Percentiles rank a stretch among this genome's conserved stretches.
Conservation (phyloP, 2,329 filamentous ascomycete species). For the Aspergillus persii region DNA sequence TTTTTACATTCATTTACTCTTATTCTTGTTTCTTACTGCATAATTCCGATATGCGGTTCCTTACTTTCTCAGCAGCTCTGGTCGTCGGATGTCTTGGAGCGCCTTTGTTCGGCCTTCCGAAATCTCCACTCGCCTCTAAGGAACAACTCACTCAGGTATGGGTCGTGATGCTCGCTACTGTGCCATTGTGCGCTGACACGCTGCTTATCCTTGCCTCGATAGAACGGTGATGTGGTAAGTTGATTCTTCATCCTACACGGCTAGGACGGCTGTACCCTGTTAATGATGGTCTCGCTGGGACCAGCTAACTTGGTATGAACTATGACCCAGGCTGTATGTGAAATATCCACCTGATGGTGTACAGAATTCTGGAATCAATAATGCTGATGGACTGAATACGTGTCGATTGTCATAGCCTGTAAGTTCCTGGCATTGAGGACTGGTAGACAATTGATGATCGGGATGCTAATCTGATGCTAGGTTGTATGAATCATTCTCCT, state of each 20-base stretch:
- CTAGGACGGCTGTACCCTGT: background rate
- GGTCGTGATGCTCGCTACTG: background rate
- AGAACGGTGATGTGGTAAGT: constrained; percentile 16
- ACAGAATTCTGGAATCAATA: background rate
- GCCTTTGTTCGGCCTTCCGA: constrained; percentile 1
- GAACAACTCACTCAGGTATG: constrained; percentile 5
- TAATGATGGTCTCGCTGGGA: background rate
- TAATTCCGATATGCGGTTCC: constrained; percentile 7
- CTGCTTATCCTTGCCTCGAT: constrained; percentile 7
- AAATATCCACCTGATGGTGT: background rate
- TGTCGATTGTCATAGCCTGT: background rate
- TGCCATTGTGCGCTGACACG: background rate
- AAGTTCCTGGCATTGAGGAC: background rate
- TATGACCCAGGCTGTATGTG: background rate
- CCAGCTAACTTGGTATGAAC: background rate
- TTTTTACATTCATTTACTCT: constrained; percentile 1
- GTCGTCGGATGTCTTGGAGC: constrained; percentile 8
- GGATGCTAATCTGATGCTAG: background rate
- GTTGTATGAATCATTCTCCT: background rate
- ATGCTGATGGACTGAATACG: background rate
- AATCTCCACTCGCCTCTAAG: background rate
- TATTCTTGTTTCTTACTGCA: background rate
- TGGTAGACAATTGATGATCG: background rate
- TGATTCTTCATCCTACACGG: background rate
- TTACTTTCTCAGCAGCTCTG: constrained; percentile 3